These are phyloP conservation scores for Carallia brachiata DNA, from an alignment of 345 rosid species.

Conservation along the genomic window DNA sequence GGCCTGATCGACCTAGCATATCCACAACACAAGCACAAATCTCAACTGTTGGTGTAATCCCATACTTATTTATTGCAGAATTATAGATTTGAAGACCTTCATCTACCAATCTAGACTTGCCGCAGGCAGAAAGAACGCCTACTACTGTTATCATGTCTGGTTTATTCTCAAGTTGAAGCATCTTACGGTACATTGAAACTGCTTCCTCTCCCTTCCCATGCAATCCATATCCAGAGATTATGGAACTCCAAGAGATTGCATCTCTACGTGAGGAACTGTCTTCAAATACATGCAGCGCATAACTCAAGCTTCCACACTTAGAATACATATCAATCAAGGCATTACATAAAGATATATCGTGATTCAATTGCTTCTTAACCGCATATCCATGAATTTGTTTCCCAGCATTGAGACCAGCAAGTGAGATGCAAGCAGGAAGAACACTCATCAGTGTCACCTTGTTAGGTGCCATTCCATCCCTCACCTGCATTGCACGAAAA, in stretches of 20 bases:
- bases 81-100: constrained; percentile 51
- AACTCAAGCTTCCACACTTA: constrained; percentile 56
- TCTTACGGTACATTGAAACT: constrained; percentile 38
- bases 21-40: constrained; percentile 67
- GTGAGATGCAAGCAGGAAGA: constrained; percentile 53
- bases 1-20: constrained; percentile 60
- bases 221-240: constrained; percentile 66
- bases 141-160: constrained; percentile 56
- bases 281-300: constrained; percentile 54
- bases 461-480: constrained; percentile 45
- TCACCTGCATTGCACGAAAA: constrained; percentile 52
- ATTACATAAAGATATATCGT: constrained; percentile 45
- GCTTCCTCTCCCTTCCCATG: constrained; percentile 74
- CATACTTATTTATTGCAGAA: constrained; percentile 32
- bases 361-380: constrained; percentile 36
- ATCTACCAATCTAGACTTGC: constrained; percentile 47
- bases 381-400: constrained; percentile 66
- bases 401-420: constrained; percentile 44
- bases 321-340: constrained; percentile 63
- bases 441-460: constrained; percentile 55
- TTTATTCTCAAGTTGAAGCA: constrained; percentile 46
- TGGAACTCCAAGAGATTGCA: constrained; percentile 65
- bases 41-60: constrained; percentile 53
- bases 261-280: constrained; percentile 35
- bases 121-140: constrained; percentile 65